Base-by-base conservation (phyloP, 1,139 yeast species). In the Diutina ranongensis region DNA sequence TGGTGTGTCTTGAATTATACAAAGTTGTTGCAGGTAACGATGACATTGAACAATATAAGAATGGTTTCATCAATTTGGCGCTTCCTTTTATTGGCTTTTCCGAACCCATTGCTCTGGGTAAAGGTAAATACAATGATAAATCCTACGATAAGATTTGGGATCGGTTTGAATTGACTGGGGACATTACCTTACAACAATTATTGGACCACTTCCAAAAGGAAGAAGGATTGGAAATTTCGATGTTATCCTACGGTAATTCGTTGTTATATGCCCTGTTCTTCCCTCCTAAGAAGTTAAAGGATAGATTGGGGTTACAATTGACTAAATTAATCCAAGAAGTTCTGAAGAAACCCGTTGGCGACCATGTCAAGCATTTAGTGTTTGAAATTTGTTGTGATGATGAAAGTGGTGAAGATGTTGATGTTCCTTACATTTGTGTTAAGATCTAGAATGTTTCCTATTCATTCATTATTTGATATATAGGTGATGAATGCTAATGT, bases 41-140 rank as follows among this genome's bases (percentile, higher is more conserved):
- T 52, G 80, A 80, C 51, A 76, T 94, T 57, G 98, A 92, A 60
- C 83, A 83, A 55, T 92, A 80, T 67, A 92, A 87, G 70, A 92
- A 92, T 60, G 98, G 98, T 1, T 92, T 92, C 57, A 76, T 89
- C 50, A 92, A 88, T 59, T 72, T 92, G 64, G 97, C 99, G 0
- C 75, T 94, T 52, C 98, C 98, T 51, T 92, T 94, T 68, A 78
- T 94, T 60, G 98, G 96, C 9, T 92, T 92, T 61, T 86, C 96
- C 8, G 98, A 94, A 65, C 99, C 99, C 47, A 79, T 92, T 57
- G 80, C 82, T 46, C 85, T 96, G 34, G 76, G 86, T 46, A 80
- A 83, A 64, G 83, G 84, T 49, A 78, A 82, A 60, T 89, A 88
- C 65, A 88, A 88, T 55, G 83, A 75, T 49, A 84, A 81, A 61